Evolutionary conservation across 139 green algal species (phyloP).

Genomic region (Chlamydomonas eustigma): DNA sequence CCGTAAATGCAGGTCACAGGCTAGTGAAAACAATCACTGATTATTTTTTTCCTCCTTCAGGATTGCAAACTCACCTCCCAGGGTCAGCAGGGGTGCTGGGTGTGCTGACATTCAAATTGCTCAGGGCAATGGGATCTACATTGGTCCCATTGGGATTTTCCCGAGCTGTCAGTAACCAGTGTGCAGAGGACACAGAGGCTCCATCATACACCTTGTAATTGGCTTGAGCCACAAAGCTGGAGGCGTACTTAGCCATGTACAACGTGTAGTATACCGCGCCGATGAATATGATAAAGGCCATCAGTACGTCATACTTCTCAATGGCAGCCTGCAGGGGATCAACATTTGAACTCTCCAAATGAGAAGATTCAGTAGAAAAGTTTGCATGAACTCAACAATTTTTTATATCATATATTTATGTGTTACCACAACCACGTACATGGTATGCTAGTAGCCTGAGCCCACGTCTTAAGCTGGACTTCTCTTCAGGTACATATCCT

Average conservation of each 20-base stretch:
- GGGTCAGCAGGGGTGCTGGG: background rate
- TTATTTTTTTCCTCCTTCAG: background rate
- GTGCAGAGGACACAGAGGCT: background rate
- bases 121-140: background rate
- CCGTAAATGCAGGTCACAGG: background rate
- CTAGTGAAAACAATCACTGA: background rate
- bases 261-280: slow-evolving; percentile 4
- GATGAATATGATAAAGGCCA: background rate
- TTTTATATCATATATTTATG: no score
- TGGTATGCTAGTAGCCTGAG: background rate
- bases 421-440: background rate
- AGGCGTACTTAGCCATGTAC: background rate
- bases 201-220: slow-evolving; percentile 19
- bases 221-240: background rate
- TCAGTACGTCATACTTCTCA: background rate
- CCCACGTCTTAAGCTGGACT: background rate
- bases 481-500: background rate
- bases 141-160: background rate
- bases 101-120: background rate
- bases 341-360: no score
- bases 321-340: slow-evolving; percentile 15
- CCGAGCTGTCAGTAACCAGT: background rate
- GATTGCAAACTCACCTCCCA: background rate
- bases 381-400: no score
- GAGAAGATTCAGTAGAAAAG: no score